Evolutionary conservation across 73 alveolate genomes (phyloP).

Genomic region (Diophrys sp.): DNA sequence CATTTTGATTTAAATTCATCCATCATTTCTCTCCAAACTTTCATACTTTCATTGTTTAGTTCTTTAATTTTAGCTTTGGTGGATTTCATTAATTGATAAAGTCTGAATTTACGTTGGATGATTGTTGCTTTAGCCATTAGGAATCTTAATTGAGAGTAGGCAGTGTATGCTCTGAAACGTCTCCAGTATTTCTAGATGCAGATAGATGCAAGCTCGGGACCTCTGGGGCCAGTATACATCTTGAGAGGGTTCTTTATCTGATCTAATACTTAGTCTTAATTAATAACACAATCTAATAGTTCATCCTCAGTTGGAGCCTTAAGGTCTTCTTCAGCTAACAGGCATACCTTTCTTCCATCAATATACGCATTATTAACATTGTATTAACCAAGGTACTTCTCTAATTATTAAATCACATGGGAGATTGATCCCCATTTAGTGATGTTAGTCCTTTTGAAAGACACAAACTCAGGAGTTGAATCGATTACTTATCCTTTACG

Average conservation of each 20-base stretch:
- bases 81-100: conserved; percentile 51
- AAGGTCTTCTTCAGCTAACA: conserved; percentile 51
- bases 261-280: conserved; percentile 38
- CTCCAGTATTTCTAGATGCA: conserved; percentile 63
- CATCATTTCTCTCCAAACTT: conserved; percentile 67
- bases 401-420: conserved; percentile 48
- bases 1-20: conserved; percentile 60
- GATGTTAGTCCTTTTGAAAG: conserved; percentile 60
- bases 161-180: conserved; percentile 54
- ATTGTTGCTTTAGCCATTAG: conserved; percentile 58
- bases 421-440: conserved; percentile 68
- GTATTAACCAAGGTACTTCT: conserved; percentile 35
- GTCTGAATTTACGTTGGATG: conserved; percentile 54
- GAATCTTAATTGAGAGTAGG: conserved; percentile 43
- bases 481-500: conserved; percentile 60
- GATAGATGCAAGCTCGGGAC: conserved; percentile 60
- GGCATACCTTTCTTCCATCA: conserved; percentile 59
- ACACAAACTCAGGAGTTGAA: conserved; percentile 57
- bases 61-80: conserved; percentile 53
- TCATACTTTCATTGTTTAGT: conserved; percentile 45
- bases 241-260: conserved; percentile 32
- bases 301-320: conserved; percentile 43
- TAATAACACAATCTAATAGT: conserved; percentile 33
- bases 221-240: conserved; percentile 60
- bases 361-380: conserved; percentile 57